A percentile compares a stretch with the other conserved stretches of the same genome.
Conservation (phyloP, 768 basidiomycete genomes). For the Xerocomellus intermedius region DNA sequence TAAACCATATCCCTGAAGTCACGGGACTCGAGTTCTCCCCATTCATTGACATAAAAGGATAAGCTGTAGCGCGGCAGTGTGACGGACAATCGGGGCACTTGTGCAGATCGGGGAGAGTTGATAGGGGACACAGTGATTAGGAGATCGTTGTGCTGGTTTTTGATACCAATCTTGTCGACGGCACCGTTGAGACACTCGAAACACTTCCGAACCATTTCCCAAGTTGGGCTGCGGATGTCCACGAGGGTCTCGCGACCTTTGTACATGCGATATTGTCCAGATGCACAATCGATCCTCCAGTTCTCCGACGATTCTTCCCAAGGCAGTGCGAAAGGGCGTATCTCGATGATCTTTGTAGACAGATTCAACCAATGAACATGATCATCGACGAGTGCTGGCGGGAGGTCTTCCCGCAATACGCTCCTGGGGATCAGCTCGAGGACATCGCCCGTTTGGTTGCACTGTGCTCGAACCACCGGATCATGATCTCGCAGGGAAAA, state of each 20-base stretch:
- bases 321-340: conserved; percentile 12
- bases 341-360: conserved; percentile 16
- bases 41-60: conserved; percentile 34
- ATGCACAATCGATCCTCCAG: conserved; percentile 17
- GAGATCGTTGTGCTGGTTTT: neutral
- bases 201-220: conserved; percentile 11
- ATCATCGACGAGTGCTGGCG: neutral
- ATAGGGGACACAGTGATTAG: conserved; percentile 9
- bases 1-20: conserved; percentile 40
- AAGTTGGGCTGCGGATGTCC: conserved; percentile 21
- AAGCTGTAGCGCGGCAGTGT: conserved; percentile 37
- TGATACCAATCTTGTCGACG: too few relatives aligned
- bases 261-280: neutral
- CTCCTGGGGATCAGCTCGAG: neutral
- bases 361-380: conserved; percentile 29
- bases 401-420: neutral
- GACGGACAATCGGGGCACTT: conserved; percentile 8
- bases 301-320: conserved; percentile 22
- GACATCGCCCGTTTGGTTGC: neutral
- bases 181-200: neutral
- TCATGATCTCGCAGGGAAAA: neutral
- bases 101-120: neutral
- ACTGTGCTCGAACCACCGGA: neutral
- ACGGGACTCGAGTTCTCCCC: conserved; percentile 33
- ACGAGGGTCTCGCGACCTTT: conserved; percentile 11